A percentile compares a stretch with the other conserved stretches of the same genome.
Conservation (phyloP, 257 asterid species). For the Solanum habrochaites region DNA sequence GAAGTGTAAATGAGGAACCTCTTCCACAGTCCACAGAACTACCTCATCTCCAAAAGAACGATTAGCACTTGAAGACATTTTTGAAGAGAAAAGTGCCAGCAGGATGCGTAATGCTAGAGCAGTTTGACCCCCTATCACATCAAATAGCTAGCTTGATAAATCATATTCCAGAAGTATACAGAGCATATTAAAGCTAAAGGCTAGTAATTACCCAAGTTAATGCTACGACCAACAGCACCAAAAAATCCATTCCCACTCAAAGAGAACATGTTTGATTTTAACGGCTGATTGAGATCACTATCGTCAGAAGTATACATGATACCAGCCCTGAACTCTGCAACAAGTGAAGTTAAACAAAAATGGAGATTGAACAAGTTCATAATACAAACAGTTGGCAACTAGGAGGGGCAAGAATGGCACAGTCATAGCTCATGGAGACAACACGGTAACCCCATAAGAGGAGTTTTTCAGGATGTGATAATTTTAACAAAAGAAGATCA, state of each 20-base stretch:
- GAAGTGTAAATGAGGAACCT: neutral
- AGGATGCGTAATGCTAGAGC: constrained; percentile 73
- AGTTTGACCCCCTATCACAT: constrained; percentile 63
- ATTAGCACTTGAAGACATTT: constrained; percentile 57
- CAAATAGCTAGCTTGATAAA: neutral
- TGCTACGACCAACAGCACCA: constrained; percentile 83
- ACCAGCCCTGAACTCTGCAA: constrained; percentile 92
- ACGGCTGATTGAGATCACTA: constrained; percentile 27
- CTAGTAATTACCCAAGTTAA: constrained; percentile 51
- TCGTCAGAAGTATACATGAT: constrained; percentile 71
- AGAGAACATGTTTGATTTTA: constrained; percentile 70
- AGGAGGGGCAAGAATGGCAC: neutral
- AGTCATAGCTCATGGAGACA: neutral
- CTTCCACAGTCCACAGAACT: neutral
- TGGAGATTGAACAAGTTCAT: constrained; percentile 5
- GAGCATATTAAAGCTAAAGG: neutral
- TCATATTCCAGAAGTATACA: neutral
- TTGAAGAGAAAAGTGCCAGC: constrained; percentile 76
- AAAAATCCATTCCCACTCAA: constrained; percentile 72
- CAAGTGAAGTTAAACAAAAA: constrained; percentile 40
- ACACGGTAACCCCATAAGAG: neutral
- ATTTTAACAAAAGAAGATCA: neutral
- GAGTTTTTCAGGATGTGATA: neutral
- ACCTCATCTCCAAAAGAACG: constrained; percentile 94
- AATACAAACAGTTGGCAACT: neutral